Evolutionary conservation across 805 yeast species (phyloP).

Genomic region (Spencermartinsiella europaea): DNA sequence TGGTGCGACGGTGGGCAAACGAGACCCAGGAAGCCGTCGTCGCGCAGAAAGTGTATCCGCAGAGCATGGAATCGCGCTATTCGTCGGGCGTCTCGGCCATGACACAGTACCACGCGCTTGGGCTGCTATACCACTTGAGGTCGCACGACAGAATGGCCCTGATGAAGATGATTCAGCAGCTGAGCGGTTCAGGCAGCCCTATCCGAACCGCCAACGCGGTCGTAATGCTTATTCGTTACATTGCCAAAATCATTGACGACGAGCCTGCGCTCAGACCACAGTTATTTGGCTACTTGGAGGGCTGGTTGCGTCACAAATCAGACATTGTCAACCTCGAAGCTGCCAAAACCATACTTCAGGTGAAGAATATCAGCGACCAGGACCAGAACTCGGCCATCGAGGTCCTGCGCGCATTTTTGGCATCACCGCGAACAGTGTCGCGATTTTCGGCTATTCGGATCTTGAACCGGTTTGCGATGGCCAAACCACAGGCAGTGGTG

Average conservation of each 20-base stretch:
- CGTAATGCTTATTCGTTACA: constrained; percentile 77
- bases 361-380: constrained; percentile 53
- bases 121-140: constrained; percentile 79
- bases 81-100: constrained; percentile 52
- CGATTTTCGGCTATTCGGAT: constrained; percentile 92
- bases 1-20: constrained; percentile 88
- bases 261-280: constrained; percentile 59
- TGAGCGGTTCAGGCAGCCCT: constrained; percentile 48
- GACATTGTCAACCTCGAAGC: constrained; percentile 93
- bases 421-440: constrained; percentile 85
- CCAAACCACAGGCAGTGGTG: constrained; percentile 64
- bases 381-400: constrained; percentile 60
- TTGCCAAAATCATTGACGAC: constrained; percentile 64
- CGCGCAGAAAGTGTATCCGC: constrained; percentile 43
- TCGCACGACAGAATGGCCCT: constrained; percentile 92
- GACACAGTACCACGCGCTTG: constrained; percentile 94
- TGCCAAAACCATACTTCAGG: constrained; percentile 62
- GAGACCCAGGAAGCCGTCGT: constrained; percentile 90
- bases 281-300: constrained; percentile 59
- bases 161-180: constrained; percentile 80
- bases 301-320: constrained; percentile 71
- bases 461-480: constrained; percentile 77
- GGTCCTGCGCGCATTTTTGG: constrained; percentile 67
- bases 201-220: constrained; percentile 79
- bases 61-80: constrained; percentile 22